Evolutionary conservation across 225 moss, liverwort and hornwort species (phyloP).

Genomic region (Marchantia paleacea): DNA sequence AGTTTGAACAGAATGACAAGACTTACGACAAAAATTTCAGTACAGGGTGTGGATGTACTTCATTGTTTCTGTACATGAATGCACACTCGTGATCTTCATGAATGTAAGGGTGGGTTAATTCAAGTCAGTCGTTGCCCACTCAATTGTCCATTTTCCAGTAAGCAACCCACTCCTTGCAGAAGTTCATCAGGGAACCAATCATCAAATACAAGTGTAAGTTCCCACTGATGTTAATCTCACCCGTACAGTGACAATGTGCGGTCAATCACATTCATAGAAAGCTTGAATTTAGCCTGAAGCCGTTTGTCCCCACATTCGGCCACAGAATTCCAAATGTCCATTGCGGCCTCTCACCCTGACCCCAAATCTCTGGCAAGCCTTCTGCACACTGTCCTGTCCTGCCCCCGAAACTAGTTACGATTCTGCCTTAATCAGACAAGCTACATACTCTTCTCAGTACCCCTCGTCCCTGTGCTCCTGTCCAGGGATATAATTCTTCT

Average conservation of each 20-base stretch:
- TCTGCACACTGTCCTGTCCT: not conserved
- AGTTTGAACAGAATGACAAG: too few species aligned
- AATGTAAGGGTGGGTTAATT: too few species aligned
- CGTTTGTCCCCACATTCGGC: slow-evolving; percentile 35
- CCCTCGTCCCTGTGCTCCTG: not conserved
- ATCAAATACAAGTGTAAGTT: not conserved
- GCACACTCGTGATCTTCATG: too few species aligned
- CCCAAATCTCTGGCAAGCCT: not conserved
- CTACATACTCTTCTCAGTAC: not conserved
- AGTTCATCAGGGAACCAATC: not conserved
- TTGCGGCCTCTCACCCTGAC: slow-evolving; percentile 8
- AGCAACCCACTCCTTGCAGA: not conserved
- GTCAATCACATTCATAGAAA: slow-evolving; percentile 37
- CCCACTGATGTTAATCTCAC: slow-evolving; percentile 4
- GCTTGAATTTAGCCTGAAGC: slow-evolving; percentile 43
- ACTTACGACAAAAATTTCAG: too few species aligned
- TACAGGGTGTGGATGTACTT: too few species aligned
- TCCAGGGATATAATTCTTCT: not conserved
- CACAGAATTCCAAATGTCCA: slow-evolving; percentile 38
- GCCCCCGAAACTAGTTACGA: not conserved
- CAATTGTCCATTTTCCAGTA: too few species aligned
- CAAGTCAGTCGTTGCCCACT: too few species aligned
- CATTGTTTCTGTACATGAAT: too few species aligned
- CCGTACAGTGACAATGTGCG: slow-evolving; percentile 44
- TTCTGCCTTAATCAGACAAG: not conserved